Conservation (phyloP, 2,329 filamentous ascomycete species). For the Epichloe aotearoae region DNA sequence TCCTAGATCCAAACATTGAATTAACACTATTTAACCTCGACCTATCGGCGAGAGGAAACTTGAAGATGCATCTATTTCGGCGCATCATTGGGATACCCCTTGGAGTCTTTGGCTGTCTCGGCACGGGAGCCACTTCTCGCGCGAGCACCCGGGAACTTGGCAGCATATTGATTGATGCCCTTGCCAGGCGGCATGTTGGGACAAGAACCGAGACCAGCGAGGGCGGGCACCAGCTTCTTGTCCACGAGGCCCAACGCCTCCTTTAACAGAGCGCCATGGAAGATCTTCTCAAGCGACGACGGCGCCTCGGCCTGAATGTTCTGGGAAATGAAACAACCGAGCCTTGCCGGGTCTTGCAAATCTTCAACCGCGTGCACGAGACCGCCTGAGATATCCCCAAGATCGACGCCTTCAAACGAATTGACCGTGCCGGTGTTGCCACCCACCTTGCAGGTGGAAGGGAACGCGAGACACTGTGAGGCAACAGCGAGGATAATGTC, state of each 20-base stretch:
- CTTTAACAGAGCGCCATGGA: conserved; percentile 1
- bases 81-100: conserved; percentile 3
- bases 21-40: no score
- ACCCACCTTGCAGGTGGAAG: conserved; percentile 15
- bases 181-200: conserved; percentile 5
- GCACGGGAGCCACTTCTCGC: not conserved
- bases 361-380: conserved; percentile 23
- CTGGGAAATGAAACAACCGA: conserved; percentile 2
- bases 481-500: conserved; percentile 23
- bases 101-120: conserved; percentile 4
- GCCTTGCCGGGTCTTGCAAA: not conserved
- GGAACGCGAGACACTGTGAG: conserved; percentile 18
- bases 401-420: conserved; percentile 32
- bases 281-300: conserved; percentile 4
- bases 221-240: not conserved
- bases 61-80: not conserved
- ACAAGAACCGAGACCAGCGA: not conserved
- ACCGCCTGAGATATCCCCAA: conserved; percentile 29
- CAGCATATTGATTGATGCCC: conserved; percentile 3
- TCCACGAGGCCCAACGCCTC: conserved; percentile 1
- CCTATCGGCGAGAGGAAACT: no score
- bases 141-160: conserved; percentile 1
- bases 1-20: no score
- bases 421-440: conserved; percentile 37
- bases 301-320: conserved; percentile 6